Conservation (phyloP, 208 protist species). For the Crithidia sp. region DNA sequence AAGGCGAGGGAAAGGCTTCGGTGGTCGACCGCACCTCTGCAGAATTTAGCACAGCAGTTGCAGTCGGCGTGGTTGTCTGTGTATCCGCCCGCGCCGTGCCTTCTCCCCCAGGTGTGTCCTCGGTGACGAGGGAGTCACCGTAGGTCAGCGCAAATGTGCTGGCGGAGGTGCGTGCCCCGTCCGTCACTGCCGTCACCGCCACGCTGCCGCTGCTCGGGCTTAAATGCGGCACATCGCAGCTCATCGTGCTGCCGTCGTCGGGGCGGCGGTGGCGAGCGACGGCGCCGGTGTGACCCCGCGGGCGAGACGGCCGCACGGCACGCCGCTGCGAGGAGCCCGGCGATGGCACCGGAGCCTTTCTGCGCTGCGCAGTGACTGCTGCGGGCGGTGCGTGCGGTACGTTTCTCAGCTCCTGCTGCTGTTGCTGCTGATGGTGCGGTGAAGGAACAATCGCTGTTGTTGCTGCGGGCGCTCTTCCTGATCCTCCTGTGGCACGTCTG, state of each 20-base stretch:
- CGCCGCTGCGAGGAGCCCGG: not conserved
- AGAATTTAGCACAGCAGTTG: not conserved
- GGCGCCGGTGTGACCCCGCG: not conserved
- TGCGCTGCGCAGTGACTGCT: not conserved
- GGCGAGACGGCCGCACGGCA: not conserved
- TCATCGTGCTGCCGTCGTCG: constrained; percentile 2
- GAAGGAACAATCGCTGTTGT: too few species aligned
- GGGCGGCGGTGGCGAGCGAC: not conserved
- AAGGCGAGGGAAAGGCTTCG: not conserved
- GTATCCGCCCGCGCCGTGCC: not conserved
- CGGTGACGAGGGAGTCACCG: not conserved
- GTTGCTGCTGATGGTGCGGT: too few species aligned
- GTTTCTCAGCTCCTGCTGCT: not conserved
- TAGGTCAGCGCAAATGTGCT: constrained; percentile 5
- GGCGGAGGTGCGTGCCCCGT: not conserved
- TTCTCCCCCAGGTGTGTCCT: not conserved
- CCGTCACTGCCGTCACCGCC: too few species aligned
- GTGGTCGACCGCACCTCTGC: not conserved
- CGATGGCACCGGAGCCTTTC: not conserved
- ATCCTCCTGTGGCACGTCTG: not conserved
- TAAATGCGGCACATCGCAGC: not conserved
- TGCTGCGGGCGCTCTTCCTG: not conserved
- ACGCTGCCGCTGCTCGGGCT: not conserved
- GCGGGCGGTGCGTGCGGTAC: not conserved
- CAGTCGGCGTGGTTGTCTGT: not conserved